These are phyloP conservation scores for Aegilops longissima DNA, from an alignment of 176 grass and related monocot species.

Conservation along the genomic window DNA sequence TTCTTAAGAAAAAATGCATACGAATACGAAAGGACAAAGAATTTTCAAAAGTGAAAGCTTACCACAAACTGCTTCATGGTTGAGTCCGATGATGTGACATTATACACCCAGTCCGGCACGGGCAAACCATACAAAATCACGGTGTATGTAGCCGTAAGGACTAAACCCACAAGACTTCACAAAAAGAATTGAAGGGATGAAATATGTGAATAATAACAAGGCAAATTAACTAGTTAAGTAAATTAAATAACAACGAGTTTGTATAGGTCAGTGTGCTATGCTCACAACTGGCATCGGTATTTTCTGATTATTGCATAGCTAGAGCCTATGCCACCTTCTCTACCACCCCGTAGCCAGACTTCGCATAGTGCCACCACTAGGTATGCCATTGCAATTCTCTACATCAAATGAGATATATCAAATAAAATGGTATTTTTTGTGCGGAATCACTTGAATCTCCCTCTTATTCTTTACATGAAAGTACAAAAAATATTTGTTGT, in stretches of 20 bases:
- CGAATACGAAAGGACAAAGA: neutral
- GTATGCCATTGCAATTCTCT: constrained; percentile 83
- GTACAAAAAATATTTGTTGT: neutral
- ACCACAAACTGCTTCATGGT: constrained; percentile 39
- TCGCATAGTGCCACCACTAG: constrained; percentile 66
- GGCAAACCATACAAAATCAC: constrained; percentile 48
- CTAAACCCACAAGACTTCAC: constrained; percentile 57
- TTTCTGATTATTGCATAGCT: constrained; percentile 38
- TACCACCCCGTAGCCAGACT: constrained; percentile 52
- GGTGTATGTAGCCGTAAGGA: constrained; percentile 48
- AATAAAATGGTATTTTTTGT: neutral
- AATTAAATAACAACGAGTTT: neutral
- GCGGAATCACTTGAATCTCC: neutral
- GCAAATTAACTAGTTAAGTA: neutral
- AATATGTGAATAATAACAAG: neutral
- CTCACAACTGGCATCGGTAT: constrained; percentile 79
- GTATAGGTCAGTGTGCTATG: neutral
- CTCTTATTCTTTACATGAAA: neutral
- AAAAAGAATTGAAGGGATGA: neutral
- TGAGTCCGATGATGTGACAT: constrained; percentile 15
- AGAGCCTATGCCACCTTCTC: constrained; percentile 11
- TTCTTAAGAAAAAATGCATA: neutral
- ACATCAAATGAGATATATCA: neutral
- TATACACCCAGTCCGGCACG: constrained; percentile 74
- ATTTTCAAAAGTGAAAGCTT: neutral